Conservation (phyloP, 2,329 filamentous ascomycete species). For the Aspergillus persii region DNA sequence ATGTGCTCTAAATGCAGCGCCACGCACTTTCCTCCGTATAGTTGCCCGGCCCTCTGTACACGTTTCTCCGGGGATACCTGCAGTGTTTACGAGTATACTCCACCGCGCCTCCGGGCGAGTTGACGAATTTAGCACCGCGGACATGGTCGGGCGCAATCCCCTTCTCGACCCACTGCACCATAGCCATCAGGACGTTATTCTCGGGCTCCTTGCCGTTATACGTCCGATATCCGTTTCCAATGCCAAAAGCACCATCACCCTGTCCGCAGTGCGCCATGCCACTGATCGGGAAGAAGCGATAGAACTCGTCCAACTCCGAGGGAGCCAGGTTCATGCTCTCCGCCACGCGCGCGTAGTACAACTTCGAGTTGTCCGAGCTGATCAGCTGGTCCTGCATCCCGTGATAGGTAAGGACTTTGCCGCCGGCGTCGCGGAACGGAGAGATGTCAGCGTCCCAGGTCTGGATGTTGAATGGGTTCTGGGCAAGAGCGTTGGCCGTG, state of each 20-base stretch:
- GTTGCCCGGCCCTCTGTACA: conserved; percentile 31
- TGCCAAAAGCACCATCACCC: conserved; percentile 44
- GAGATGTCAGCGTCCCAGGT: conserved; percentile 50
- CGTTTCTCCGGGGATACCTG: conserved; percentile 35
- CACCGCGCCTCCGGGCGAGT: conserved; percentile 38
- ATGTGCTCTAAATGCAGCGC: conserved; percentile 27
- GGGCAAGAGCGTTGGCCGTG: conserved; percentile 33
- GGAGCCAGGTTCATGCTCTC: conserved; percentile 36
- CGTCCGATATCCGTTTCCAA: conserved; percentile 32
- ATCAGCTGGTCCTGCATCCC: conserved; percentile 51
- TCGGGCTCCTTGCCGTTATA: conserved; percentile 29
- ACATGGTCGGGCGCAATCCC: conserved; percentile 40
- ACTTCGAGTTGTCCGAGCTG: conserved; percentile 50
- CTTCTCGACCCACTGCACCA: conserved; percentile 52
- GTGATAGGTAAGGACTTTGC: conserved; percentile 45
- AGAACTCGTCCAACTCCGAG: conserved; percentile 38
- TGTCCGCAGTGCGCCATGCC: conserved; percentile 53
- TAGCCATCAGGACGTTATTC: conserved; percentile 50
- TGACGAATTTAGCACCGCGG: conserved; percentile 46
- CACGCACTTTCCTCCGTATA: conserved; percentile 36
- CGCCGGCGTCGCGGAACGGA: conserved; percentile 44
- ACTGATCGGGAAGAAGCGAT: conserved; percentile 53
- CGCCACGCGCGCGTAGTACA: conserved; percentile 51
- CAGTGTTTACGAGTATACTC: conserved; percentile 50
- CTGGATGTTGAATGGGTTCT: conserved; percentile 50